Evolutionary conservation across 2,329 filamentous ascomycete species (phyloP), one percentile per base, ranked within the genome.

Genomic region (Zopfia rhizophila): DNA sequence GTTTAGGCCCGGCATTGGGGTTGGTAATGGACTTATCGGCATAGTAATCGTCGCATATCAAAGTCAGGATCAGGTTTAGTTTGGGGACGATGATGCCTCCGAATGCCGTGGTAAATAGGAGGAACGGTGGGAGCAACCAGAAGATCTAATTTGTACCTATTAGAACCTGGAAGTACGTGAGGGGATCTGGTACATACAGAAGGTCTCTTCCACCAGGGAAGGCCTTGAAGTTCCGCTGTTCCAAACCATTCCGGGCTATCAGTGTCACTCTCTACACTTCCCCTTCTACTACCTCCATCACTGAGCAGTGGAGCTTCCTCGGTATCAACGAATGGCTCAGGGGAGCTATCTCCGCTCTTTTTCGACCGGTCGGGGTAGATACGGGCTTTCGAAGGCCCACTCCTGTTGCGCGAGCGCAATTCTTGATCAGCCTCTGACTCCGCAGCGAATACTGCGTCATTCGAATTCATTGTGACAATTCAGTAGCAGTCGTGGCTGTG

Each of bases 71-170:
- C 72, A 97, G 75, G 64, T 96, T 96, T 52, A 96, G 79, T 69
- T 89, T 94, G 7, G 93, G 92, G 7, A 97, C 90, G 6, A 94
- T 78, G 5, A 90, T 83, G 45, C 90, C 91, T 22, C 93, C 94
- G 70, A 94, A 93, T 0, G 92, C 91, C 41, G 95, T 77, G 0
- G 91, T 90, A 66, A 91, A 93, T 31, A 96, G 72, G 44, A 89
- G 79, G 71, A 92, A 94, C 1, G 91, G 89, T 0, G 82, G 84
- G 6, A 97, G 71, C 4, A 97, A 79, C 90, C 91, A 97, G 71
- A 81, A 90, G 39, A 95, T 83, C 89, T 74, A 41, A n/a, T 18
- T 30, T 5, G 25, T 12, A 13, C 12, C 16, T 30, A 40, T 56
- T 12, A 37, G 39, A 17, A 30, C 33, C 43, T 25, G 51, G 33